Conservation (phyloP, 495 filamentous ascomycete species). For the Penicillium herquei region DNA sequence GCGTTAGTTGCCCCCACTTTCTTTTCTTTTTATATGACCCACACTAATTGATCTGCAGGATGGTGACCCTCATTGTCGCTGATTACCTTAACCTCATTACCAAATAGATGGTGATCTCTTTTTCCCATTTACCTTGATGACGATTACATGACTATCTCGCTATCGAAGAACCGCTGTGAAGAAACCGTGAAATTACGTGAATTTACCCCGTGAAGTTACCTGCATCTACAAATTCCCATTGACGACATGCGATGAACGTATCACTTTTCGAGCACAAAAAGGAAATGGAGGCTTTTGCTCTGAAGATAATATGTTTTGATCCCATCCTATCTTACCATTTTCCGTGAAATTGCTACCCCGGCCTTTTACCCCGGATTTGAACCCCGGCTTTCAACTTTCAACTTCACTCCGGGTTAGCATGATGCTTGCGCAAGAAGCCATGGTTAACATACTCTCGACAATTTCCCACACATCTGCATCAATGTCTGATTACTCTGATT, state of each 20-base stretch:
- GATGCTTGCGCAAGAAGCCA: too few species aligned
- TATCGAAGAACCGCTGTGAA: neutral
- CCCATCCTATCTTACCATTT: neutral
- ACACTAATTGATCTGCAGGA: constrained; percentile 56
- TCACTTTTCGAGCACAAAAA: neutral
- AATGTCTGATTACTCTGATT: too few species aligned
- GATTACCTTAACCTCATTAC: constrained; percentile 88
- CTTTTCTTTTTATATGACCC: constrained; percentile 16
- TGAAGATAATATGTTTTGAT: neutral
- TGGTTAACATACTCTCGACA: too few species aligned
- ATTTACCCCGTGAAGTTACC: too few species aligned
- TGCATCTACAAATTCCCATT: too few species aligned
- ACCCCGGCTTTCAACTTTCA: too few species aligned
- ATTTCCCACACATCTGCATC: too few species aligned
- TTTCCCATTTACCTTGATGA: neutral
- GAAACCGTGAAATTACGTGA: too few species aligned
- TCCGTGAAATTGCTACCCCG: too few species aligned
- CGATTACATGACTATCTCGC: neutral
- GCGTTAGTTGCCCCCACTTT: constrained; percentile 68
- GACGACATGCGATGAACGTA: neutral
- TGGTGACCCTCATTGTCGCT: constrained; percentile 90
- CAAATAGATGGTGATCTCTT: constrained; percentile 28
- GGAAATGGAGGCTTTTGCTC: neutral
- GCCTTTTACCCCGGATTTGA: too few species aligned
- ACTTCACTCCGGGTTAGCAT: too few species aligned